phyloP scores from a whole-genome alignment of 2,329 filamentous ascomycete genomes.

The Hymenoscyphus albidus region DNA sequence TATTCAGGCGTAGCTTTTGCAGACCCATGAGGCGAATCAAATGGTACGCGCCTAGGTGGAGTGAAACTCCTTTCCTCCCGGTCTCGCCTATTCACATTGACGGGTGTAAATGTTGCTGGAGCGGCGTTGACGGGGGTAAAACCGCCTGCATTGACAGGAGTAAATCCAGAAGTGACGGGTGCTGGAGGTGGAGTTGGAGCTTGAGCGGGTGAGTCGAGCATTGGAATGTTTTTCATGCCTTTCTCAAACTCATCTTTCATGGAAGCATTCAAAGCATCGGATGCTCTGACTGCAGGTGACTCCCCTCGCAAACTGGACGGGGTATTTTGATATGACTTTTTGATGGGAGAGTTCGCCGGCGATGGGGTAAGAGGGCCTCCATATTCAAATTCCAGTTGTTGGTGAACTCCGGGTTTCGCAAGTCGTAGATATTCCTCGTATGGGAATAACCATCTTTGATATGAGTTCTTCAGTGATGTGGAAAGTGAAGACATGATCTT shows the following conservation, averaged over 20 bases:
- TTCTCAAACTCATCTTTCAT: slow-evolving; percentile 40
- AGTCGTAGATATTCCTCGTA: slow-evolving; percentile 92
- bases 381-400: slow-evolving; percentile 89
- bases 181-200: slow-evolving; percentile 28
- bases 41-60: slow-evolving; percentile 46
- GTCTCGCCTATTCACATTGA: slow-evolving; percentile 46
- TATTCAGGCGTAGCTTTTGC: slow-evolving; percentile 63
- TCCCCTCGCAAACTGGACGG: slow-evolving; percentile 57
- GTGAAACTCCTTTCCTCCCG: slow-evolving; percentile 53
- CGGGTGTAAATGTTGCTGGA: slow-evolving; percentile 53
- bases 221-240: slow-evolving; percentile 35
- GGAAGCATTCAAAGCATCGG: slow-evolving; percentile 53
- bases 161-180: slow-evolving; percentile 34
- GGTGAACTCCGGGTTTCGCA: slow-evolving; percentile 93
- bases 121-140: slow-evolving; percentile 62
- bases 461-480: slow-evolving; percentile 96
- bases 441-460: slow-evolving; percentile 92
- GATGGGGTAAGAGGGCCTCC: slow-evolving; percentile 83
- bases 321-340: slow-evolving; percentile 57
- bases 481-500: slow-evolving; percentile 99
- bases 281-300: slow-evolving; percentile 62
- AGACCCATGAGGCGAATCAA: slow-evolving; percentile 60
- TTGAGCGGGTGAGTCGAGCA: slow-evolving; percentile 30
- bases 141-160: slow-evolving; percentile 47
- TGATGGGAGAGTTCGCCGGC: slow-evolving; percentile 72